Conservation (phyloP, 164 flowering plant genomes). For the Vitis rupestris region DNA sequence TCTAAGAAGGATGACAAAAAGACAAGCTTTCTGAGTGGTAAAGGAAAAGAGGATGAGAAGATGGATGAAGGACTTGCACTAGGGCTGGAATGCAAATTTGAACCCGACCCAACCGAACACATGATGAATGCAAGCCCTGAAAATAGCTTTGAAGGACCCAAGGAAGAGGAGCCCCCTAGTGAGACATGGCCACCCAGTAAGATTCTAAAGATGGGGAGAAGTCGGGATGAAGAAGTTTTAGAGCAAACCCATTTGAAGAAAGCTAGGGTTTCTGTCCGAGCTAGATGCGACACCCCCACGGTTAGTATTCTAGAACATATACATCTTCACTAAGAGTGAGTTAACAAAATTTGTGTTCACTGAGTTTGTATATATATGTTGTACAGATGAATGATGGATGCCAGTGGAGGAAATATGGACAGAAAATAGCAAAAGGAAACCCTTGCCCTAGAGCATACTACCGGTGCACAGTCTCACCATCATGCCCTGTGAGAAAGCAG, state of each 20-base stretch:
- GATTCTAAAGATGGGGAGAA: slow-evolving; percentile 33
- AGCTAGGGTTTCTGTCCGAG: slow-evolving; percentile 70
- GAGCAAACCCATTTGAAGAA: slow-evolving; percentile 45
- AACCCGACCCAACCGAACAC: slow-evolving; percentile 9
- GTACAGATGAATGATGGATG: slow-evolving; percentile 51
- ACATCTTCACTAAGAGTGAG: not conserved
- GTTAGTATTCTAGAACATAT: slow-evolving; percentile 25
- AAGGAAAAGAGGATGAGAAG: slow-evolving; percentile 20
- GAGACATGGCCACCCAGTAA: slow-evolving; percentile 58
- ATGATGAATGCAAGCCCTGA: slow-evolving; percentile 22
- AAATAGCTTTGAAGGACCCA: slow-evolving; percentile 28
- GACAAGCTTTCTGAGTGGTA: slow-evolving; percentile 7
- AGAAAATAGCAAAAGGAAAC: slow-evolving; percentile 41
- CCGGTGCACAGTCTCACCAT: slow-evolving; percentile 42
- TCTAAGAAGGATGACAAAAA: slow-evolving; percentile 30
- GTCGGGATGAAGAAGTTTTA: slow-evolving; percentile 42
- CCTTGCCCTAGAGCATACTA: slow-evolving; percentile 56
- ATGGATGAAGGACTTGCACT: slow-evolving; percentile 27
- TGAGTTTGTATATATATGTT: not conserved
- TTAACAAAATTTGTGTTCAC: not conserved
- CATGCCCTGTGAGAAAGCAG: slow-evolving; percentile 36
- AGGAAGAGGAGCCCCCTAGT: slow-evolving; percentile 28
- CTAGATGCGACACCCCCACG: slow-evolving; percentile 63
- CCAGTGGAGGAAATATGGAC: slow-evolving; percentile 54
- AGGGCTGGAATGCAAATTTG: slow-evolving; percentile 37